Evolutionary conservation across 768 basidiomycete species (phyloP).

Genomic region (Auriscalpium microsporum): DNA sequence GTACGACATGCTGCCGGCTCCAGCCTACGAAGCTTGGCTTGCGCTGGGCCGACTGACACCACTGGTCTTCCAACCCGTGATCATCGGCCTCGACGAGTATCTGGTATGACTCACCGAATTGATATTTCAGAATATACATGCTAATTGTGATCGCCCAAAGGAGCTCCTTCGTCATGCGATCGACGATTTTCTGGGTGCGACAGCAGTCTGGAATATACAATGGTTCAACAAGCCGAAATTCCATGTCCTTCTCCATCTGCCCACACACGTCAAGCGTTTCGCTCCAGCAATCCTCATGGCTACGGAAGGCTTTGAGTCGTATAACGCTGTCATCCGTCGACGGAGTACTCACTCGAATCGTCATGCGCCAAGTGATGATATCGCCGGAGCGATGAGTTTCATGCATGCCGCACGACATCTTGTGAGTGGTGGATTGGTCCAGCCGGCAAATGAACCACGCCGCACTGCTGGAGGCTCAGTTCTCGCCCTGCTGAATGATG

Average conservation of each 20-base stretch:
- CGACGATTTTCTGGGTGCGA: slow-evolving; percentile 14
- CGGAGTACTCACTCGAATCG: slow-evolving; percentile 17
- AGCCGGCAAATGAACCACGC: too few species aligned
- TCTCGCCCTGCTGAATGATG: too few species aligned
- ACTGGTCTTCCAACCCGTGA: slow-evolving; percentile 33
- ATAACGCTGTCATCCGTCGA: slow-evolving; percentile 17
- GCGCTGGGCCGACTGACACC: slow-evolving; percentile 26
- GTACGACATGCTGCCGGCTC: slow-evolving; percentile 25
- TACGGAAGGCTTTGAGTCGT: slow-evolving; percentile 21
- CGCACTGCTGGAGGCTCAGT: too few species aligned
- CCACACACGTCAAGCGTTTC: slow-evolving; percentile 19
- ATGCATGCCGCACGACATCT: slow-evolving; percentile 16
- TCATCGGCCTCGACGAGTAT: slow-evolving; percentile 26
- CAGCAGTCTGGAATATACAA: slow-evolving; percentile 16
- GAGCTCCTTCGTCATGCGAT: slow-evolving; percentile 8
- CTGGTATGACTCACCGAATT: slow-evolving; percentile 19
- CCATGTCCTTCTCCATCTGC: slow-evolving; percentile 21
- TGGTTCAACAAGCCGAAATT: slow-evolving; percentile 23
- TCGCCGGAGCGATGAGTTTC: slow-evolving; percentile 13
- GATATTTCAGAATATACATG: neutral
- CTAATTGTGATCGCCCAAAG: neutral
- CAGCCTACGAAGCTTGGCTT: slow-evolving; percentile 25
- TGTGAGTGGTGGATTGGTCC: slow-evolving; percentile 11
- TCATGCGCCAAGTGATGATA: slow-evolving; percentile 20
- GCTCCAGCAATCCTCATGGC: slow-evolving; percentile 17